These are phyloP conservation scores for Hapsidospora chrysogenum DNA, from an alignment of 495 filamentous ascomycete genomes.

Conservation along the genomic window DNA sequence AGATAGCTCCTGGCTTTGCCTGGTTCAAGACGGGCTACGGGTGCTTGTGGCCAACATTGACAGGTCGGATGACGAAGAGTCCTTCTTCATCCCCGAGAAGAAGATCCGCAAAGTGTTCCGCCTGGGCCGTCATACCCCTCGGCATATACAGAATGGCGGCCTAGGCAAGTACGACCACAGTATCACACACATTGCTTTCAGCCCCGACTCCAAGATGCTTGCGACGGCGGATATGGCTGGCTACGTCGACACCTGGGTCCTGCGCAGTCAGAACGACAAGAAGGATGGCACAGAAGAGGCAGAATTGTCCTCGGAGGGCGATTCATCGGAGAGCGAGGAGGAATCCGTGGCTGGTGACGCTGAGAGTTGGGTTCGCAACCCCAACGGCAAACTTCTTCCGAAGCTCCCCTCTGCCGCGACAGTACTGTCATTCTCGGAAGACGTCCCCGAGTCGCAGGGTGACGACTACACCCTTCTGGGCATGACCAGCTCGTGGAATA, in stretches of 20 bases:
- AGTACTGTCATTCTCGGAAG: slow-evolving; percentile 47
- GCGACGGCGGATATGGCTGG: slow-evolving; percentile 69
- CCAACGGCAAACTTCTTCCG: slow-evolving; percentile 52
- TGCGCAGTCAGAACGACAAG: slow-evolving; percentile 32
- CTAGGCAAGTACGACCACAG: slow-evolving; percentile 64
- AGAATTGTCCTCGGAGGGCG: slow-evolving; percentile 9
- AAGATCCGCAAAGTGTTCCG: slow-evolving; percentile 34
- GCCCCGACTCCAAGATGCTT: slow-evolving; percentile 61
- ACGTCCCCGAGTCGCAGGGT: slow-evolving; percentile 11
- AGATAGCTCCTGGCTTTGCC: slow-evolving; percentile 56
- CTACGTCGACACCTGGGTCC: slow-evolving; percentile 70
- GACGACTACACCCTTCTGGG: slow-evolving; percentile 49
- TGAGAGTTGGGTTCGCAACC: slow-evolving; percentile 50
- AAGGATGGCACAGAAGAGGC: slow-evolving; percentile 10
- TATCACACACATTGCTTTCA: slow-evolving; percentile 62
- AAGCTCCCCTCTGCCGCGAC: slow-evolving; percentile 45
- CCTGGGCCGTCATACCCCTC: slow-evolving; percentile 35
- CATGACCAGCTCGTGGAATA: slow-evolving; percentile 56
- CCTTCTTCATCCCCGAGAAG: slow-evolving; percentile 27
- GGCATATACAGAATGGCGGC: slow-evolving; percentile 42
- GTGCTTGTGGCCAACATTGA: slow-evolving; percentile 53
- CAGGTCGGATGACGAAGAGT: slow-evolving; percentile 18
- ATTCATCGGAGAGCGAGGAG: slow-evolving; percentile 11
- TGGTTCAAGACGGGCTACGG: slow-evolving; percentile 64
- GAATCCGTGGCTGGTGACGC: slow-evolving; percentile 12